These are phyloP conservation scores for Turnera subulata DNA, from an alignment of 345 rosid species.

Conservation along the genomic window DNA sequence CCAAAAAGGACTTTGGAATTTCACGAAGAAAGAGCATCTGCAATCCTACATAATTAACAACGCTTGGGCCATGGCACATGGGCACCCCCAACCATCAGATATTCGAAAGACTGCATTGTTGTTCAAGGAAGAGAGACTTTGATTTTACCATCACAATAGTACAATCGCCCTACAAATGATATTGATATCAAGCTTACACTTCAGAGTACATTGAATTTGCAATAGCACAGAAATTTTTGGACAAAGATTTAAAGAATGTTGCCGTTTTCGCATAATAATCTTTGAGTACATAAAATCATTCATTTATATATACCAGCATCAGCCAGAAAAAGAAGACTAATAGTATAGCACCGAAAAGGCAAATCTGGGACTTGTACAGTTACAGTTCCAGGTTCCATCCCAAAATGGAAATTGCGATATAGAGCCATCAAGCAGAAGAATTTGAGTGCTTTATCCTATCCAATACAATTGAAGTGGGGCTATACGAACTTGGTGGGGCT, in stretches of 20 bases:
- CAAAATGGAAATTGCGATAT: background rate
- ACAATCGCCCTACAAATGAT: too few species aligned
- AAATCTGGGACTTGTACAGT: too few species aligned
- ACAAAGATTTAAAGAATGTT: background rate
- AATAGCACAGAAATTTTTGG: background rate
- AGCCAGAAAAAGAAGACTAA: background rate
- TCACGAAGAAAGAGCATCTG: too few species aligned
- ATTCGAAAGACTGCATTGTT: too few species aligned
- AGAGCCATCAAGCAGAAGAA: slow-evolving; percentile 6
- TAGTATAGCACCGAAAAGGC: background rate
- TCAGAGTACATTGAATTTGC: background rate
- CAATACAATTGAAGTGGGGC: slow-evolving; percentile 4
- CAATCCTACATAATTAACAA: too few species aligned
- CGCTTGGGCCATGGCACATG: too few species aligned
- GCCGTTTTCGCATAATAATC: background rate
- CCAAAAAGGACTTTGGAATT: too few species aligned
- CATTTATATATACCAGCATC: background rate
- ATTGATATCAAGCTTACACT: background rate
- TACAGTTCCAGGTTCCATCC: slow-evolving; percentile 7
- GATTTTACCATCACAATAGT: too few species aligned
- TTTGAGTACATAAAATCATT: background rate
- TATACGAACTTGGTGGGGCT: background rate
- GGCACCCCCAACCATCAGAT: too few species aligned
- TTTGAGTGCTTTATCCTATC: background rate
- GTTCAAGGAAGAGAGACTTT: too few species aligned